Base-by-base conservation (phyloP, 208 protist genomes). In the Leishmania turanica region DNA sequence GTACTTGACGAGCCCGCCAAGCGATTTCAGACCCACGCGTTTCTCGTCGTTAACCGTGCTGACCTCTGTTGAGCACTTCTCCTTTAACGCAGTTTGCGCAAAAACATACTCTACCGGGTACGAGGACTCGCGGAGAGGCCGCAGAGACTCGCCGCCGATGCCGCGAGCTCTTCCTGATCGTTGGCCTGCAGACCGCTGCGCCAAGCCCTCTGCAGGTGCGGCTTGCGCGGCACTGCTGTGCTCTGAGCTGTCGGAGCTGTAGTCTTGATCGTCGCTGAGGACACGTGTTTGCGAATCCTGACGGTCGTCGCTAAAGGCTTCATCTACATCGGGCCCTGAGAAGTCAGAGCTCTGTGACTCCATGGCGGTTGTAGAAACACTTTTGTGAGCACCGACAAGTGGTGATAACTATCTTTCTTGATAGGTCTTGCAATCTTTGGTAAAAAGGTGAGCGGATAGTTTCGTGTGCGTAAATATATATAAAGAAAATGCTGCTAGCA, bases 91-190 rank as follows among this genome's bases (percentile, higher is more conserved):
- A 0, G 78, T 80, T 42, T 83, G 73, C 0, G 70, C 72, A 56
- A 88, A 88, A n/a, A 65, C 72, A 27, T 88, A 88, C 60, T 84
- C 81, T 4, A 88, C 80, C 1, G 84, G 84, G 65, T 80, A 84
- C 6, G 74, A 74, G 4, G 78, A 79, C 37, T 82, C 81, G n/a
- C 84, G 76, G 5, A 84, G 68, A 62, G 72, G 77, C 34, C 77
- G 80, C 62, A 82, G 17, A 60, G 70, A 78, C 65, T 86, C 82
- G 0, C 74, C 49, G 21, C 77, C 75, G 0, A 53, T 40, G 53
- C 51, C 66, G 15, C 81, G 80, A 13, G 37, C 62, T 53, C 81
- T 65, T 5, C 53, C 77, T 40, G 47, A 1, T 42, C 65, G 69
- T 27, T 87, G 79, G 58, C 72, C 74, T 11, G 34, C 66, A 5